Evolutionary conservation across 495 filamentous ascomycete species (phyloP), one percentile per base, ranked within the genome.

Genomic region (Annulohypoxylon moriforme): DNA sequence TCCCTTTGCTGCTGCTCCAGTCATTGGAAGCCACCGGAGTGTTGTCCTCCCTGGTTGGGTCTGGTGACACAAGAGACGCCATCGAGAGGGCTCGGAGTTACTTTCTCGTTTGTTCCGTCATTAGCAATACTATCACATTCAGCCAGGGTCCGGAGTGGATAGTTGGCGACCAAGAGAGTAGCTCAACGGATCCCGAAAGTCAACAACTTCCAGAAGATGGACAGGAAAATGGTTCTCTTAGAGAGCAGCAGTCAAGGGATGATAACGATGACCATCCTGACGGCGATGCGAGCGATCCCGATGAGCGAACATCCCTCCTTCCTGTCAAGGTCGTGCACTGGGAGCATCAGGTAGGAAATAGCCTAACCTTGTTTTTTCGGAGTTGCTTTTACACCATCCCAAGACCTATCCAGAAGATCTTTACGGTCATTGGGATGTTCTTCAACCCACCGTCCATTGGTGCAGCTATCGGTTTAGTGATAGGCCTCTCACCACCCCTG

Each of bases 371-470:
- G 16, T 13, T 16, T 44, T 36, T 62, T 11, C 68, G 50, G 57
- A 25, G 52, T 6, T 59, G 58, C 42, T 67, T 62, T 18, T 25
- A 53, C 38, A 42, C 63, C 36, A 50, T 25, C n/a, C 68, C 68
- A 4, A 67, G 42, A 52, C 58, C 36, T 3, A 25, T 71, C 13
- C 56, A 58, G 16, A 62, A 18, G 38, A 25, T 14, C 16, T 20
- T 67, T 55, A 7, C 50, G 24, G 58, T 40, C 5, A 57, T 67
- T 18, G 68, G 62, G 14, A 63, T 58, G 22, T 89, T 92, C 65
- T 73, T 89, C 47, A 93, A 92, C 70, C 85, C 90, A 3, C 88
- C 91, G 0, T 75, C 93, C 16, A 75, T 91, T n/a, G 91, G 91
- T 4, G 89, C 90, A 0, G 64, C 88, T 3, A 67, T 90, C 18